Base-by-base conservation (phyloP, 2,329 filamentous ascomycete species). In the Curvularia sp. region DNA sequence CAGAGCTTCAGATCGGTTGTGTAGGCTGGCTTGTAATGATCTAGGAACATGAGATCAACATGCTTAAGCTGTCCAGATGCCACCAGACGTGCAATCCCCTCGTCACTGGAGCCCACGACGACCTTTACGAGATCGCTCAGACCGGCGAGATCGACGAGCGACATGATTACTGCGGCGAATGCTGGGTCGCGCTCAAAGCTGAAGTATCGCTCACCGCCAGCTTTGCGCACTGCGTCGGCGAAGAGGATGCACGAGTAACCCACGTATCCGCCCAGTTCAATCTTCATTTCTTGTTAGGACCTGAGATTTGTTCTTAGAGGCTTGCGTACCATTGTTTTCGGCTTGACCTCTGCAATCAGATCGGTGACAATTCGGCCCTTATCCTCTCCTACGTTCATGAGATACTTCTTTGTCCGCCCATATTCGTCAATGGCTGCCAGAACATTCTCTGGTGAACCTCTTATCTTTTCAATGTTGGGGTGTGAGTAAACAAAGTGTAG, bases 171-270 rank as follows among this genome's bases (percentile, higher is more conserved):
- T 5, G 87, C 87, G 0, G 86, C 90, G 67, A 92, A 94, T 63
- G 89, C 88, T 0, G 90, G 87, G 67, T 89, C 91, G 67, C 86
- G 81, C 73, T 95, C 92, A 5, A 95, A 79, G 66, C 87, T 90
- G 73, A 85, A 88, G 77, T 92, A 93, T 24, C 81, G 79, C 64
- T 83, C 81, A 3, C 89, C 89, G 10, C 88, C 89, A 3, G 83
- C 84, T 49, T 83, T 81, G 57, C 85, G 84, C 15, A 91, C 79
- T 0, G 88, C 88, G 35, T 86, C 82, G 44, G 86, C 89, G 70
- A 93, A 94, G 1, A 92, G 81, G 58, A 95, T 87, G 58, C 88
- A 88, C 0, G 91, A 94, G 80, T 95, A 95, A 42, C 91, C 91
- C 20, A 93, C 84, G 75, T 94, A 95, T 49, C 90, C 89, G 47